These are phyloP conservation scores for Penicillium sp. DNA, from an alignment of 2,329 filamentous ascomycete species.

Conservation along the genomic window DNA sequence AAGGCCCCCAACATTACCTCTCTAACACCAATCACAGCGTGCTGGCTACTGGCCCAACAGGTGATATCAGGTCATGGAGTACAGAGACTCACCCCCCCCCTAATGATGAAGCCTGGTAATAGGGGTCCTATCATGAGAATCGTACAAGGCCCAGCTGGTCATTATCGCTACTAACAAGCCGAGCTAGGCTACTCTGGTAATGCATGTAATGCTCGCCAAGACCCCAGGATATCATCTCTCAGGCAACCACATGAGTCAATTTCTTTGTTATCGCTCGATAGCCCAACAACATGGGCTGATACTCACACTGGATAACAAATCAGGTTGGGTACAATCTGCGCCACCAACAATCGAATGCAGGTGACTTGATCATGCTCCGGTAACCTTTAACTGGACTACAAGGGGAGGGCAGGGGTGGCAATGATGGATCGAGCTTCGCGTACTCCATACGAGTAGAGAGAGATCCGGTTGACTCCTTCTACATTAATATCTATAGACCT, in stretches of 20 bases:
- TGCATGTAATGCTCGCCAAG: conserved; percentile 82
- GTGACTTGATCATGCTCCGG: conserved; percentile 63
- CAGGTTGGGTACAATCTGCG: conserved; percentile 95
- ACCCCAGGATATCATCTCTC: conserved; percentile 95
- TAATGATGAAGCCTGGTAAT: conserved; percentile 38
- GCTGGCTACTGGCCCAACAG: conserved; percentile 60
- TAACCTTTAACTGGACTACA: background rate
- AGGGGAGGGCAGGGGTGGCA: background rate
- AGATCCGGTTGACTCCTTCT: too few species aligned
- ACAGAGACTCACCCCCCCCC: background rate
- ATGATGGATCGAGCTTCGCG: background rate
- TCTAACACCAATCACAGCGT: conserved; percentile 70
- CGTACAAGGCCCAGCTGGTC: background rate
- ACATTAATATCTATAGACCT: too few species aligned
- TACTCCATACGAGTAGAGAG: too few species aligned
- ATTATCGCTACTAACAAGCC: conserved; percentile 77
- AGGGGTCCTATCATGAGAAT: background rate
- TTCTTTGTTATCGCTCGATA: background rate
- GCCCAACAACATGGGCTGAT: conserved; percentile 44
- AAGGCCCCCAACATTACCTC: background rate
- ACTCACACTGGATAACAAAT: conserved; percentile 65
- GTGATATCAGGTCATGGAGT: conserved; percentile 56
- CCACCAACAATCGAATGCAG: conserved; percentile 91
- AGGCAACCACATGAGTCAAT: conserved; percentile 91
- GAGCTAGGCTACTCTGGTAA: conserved; percentile 76